Evolutionary conservation across 176 grass and related monocot species (phyloP).

Genomic region (Rhynchospora tenuis): DNA sequence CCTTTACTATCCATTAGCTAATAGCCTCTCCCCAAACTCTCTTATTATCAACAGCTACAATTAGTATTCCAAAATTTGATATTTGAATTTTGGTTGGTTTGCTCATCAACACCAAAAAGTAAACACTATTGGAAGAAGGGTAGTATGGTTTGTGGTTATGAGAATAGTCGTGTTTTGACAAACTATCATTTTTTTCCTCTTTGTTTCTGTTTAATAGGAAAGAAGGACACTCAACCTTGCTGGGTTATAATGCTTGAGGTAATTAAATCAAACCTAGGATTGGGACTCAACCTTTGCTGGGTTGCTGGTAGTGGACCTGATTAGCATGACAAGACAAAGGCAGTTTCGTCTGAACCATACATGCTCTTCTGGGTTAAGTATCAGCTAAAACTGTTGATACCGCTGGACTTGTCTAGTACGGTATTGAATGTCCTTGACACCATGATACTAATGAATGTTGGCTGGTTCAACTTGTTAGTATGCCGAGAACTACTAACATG

Average conservation of each 20-base stretch:
- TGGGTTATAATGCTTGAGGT: conserved; percentile 99
- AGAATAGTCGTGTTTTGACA: background rate
- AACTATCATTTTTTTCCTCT: background rate
- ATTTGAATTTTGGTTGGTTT: background rate
- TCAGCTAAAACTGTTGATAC: background rate
- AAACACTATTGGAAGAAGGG: background rate
- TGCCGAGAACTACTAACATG: background rate
- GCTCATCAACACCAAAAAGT: background rate
- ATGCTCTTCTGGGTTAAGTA: background rate
- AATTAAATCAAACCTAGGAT: conserved; percentile 11
- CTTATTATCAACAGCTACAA: background rate
- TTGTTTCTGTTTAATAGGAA: conserved; percentile 36
- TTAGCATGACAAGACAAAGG: background rate
- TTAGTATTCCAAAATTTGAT: background rate
- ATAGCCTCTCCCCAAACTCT: background rate
- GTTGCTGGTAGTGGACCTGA: background rate
- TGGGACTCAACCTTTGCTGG: background rate
- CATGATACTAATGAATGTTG: background rate
- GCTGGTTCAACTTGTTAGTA: background rate
- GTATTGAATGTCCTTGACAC: background rate
- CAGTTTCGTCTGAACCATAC: background rate
- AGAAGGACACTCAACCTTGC: conserved; percentile 52
- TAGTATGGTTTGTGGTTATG: background rate
- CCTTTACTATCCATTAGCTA: background rate
- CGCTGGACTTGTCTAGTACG: background rate